Evolutionary conservation across 1,284 basidiomycete species (phyloP).

Genomic region (Amanita bisporigera): DNA sequence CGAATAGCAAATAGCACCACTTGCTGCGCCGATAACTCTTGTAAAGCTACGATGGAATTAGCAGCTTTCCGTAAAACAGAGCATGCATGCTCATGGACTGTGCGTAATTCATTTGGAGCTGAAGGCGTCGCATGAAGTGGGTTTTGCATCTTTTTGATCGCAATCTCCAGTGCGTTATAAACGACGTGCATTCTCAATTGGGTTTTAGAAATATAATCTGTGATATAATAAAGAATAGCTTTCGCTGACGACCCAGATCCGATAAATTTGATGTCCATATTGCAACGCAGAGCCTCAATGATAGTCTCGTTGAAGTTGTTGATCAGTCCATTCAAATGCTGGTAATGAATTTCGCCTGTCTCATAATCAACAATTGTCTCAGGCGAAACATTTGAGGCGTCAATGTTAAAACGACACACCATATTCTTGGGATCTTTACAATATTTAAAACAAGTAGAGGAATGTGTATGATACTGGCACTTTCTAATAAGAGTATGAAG

Average conservation of each 20-base stretch:
- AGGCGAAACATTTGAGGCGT: slow-evolving; percentile 5
- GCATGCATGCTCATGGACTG: slow-evolving; percentile 29
- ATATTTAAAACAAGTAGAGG: background rate
- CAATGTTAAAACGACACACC: slow-evolving; percentile 44
- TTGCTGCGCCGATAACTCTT: slow-evolving; percentile 49
- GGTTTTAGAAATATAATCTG: slow-evolving; percentile 51
- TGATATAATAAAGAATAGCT: slow-evolving; percentile 50
- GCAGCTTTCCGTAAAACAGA: slow-evolving; percentile 46
- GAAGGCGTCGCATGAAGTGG: slow-evolving; percentile 16
- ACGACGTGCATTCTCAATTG: slow-evolving; percentile 46
- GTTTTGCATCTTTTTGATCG: slow-evolving; percentile 35
- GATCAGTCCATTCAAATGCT: slow-evolving; percentile 42
- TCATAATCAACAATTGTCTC: slow-evolving; percentile 34
- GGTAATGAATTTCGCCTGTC: slow-evolving; percentile 38
- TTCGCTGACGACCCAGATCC: slow-evolving; percentile 47
- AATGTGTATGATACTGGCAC: slow-evolving; percentile 39
- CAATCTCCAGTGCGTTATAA: slow-evolving; percentile 43
- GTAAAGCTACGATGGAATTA: slow-evolving; percentile 43
- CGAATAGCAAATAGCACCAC: slow-evolving; percentile 45
- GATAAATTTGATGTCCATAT: slow-evolving; percentile 51
- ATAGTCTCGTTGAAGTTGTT: slow-evolving; percentile 50
- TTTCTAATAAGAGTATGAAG: slow-evolving; percentile 26
- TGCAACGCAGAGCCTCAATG: too few species aligned
- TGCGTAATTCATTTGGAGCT: slow-evolving; percentile 15
- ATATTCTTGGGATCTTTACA: slow-evolving; percentile 3